These are phyloP conservation scores for Plantago ovata DNA, from an alignment of 257 asterid species.

Conservation along the genomic window DNA sequence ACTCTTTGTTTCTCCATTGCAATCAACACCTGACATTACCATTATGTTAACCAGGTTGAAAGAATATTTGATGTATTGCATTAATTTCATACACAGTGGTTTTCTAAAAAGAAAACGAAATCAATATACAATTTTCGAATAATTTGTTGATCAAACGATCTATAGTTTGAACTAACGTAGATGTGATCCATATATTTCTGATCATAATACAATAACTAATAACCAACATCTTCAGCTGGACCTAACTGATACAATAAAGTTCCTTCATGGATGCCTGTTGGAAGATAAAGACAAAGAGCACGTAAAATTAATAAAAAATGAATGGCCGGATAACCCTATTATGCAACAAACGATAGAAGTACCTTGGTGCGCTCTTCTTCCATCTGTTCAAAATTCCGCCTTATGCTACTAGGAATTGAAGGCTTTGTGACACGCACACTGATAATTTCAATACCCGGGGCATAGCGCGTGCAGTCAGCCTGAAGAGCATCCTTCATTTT, in stretches of 20 bases:
- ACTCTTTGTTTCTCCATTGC: conserved; percentile 91
- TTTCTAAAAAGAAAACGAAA: conserved; percentile 6
- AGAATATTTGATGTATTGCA: background rate
- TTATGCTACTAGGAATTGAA: conserved; percentile 76
- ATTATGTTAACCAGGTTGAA: conserved; percentile 2
- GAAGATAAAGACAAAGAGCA: too few species aligned
- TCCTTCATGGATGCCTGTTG: too few species aligned
- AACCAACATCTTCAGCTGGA: too few species aligned
- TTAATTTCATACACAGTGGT: background rate
- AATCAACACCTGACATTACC: conserved; percentile 65
- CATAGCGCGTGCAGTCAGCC: conserved; percentile 95
- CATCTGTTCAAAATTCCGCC: conserved; percentile 86
- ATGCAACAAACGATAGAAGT: conserved; percentile 17
- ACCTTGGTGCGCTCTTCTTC: conserved; percentile 99
- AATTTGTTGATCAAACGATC: background rate
- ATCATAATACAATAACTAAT: too few species aligned
- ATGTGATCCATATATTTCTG: too few species aligned
- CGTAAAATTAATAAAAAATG: too few species aligned
- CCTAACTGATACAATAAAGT: too few species aligned
- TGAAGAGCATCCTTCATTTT: conserved; percentile 99
- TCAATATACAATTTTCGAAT: background rate
- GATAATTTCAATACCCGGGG: conserved; percentile 95
- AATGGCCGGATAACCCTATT: too few species aligned
- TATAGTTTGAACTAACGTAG: too few species aligned
- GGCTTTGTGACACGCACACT: conserved; percentile 98